Percentiles rank a stretch among this genome's conserved stretches.
Evolutionary conservation across 805 yeast genomes (phyloP).

Genomic region (Pichia cephalocereana): DNA sequence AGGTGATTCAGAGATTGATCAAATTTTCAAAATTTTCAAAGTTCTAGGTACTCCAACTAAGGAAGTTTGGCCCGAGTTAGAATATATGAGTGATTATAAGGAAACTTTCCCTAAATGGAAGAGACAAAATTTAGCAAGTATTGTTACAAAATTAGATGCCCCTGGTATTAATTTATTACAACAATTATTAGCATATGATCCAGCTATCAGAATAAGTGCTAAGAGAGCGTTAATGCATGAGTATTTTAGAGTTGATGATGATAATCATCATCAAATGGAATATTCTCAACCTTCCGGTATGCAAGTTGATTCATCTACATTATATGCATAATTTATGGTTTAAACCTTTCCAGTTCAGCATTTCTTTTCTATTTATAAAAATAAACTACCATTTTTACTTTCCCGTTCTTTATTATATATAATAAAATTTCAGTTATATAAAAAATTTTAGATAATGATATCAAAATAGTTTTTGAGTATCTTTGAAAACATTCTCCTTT

Average conservation of each 20-base stretch:
- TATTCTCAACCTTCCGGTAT: slow-evolving; percentile 27
- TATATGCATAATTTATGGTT: slow-evolving; percentile 17
- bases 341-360: background rate
- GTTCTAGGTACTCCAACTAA: slow-evolving; percentile 92
- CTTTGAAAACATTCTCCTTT: slow-evolving; percentile 10
- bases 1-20: slow-evolving; percentile 97
- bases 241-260: slow-evolving; percentile 55
- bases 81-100: slow-evolving; percentile 84
- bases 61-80: slow-evolving; percentile 90
- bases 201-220: slow-evolving; percentile 88
- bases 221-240: slow-evolving; percentile 88
- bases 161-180: slow-evolving; percentile 80
- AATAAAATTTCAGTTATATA: background rate
- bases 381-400: background rate
- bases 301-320: slow-evolving; percentile 29
- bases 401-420: background rate
- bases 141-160: slow-evolving; percentile 70
- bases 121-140: slow-evolving; percentile 57
- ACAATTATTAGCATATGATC: slow-evolving; percentile 80
- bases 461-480: slow-evolving; percentile 6
- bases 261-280: slow-evolving; percentile 16
- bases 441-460: too few relatives aligned
- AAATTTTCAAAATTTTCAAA: slow-evolving; percentile 87
- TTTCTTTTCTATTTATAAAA: background rate
- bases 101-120: slow-evolving; percentile 89